These are phyloP conservation scores for Rozella allomycis DNA, from an alignment of 371 early-diverging fungal species.

Conservation along the genomic window DNA sequence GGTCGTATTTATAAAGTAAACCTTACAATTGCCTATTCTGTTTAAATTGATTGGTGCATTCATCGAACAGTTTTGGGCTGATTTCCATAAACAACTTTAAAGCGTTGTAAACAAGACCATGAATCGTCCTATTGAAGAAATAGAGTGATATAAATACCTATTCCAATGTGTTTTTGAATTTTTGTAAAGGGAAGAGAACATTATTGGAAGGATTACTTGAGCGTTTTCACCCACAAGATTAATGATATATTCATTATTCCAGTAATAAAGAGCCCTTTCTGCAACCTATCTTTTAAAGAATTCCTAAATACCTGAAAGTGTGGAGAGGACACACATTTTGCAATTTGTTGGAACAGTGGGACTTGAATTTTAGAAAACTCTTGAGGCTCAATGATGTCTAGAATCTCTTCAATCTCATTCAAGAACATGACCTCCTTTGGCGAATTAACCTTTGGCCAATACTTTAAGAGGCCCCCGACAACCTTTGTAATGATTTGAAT, in stretches of 20 bases:
- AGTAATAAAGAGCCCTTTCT: conserved; percentile 80
- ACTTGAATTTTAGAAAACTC: conserved; percentile 67
- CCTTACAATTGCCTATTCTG: conserved; percentile 52
- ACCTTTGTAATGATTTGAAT: conserved; percentile 23
- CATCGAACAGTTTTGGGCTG: conserved; percentile 70
- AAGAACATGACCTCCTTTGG: conserved; percentile 95
- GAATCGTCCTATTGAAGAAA: conserved; percentile 44
- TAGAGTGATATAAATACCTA: conserved; percentile 25
- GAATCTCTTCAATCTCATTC: conserved; percentile 83
- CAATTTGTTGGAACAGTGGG: conserved; percentile 70
- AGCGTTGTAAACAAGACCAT: conserved; percentile 77
- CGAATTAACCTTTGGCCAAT: conserved; percentile 93
- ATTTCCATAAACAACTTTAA: conserved; percentile 76
- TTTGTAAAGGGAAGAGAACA: conserved; percentile 68
- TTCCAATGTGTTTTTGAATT: conserved; percentile 91
- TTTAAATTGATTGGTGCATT: conserved; percentile 57
- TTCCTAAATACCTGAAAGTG: conserved; percentile 63
- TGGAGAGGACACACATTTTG: conserved; percentile 69
- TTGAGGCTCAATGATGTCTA: conserved; percentile 68
- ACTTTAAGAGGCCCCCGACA: conserved; percentile 56
- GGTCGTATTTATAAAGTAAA: not conserved
- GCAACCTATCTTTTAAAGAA: conserved; percentile 36
- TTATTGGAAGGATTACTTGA: conserved; percentile 63
- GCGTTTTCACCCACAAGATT: conserved; percentile 78
- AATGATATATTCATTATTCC: conserved; percentile 91